Evolutionary conservation across 495 filamentous ascomycete species (phyloP).

Genomic region (Aspergillus ostianus): DNA sequence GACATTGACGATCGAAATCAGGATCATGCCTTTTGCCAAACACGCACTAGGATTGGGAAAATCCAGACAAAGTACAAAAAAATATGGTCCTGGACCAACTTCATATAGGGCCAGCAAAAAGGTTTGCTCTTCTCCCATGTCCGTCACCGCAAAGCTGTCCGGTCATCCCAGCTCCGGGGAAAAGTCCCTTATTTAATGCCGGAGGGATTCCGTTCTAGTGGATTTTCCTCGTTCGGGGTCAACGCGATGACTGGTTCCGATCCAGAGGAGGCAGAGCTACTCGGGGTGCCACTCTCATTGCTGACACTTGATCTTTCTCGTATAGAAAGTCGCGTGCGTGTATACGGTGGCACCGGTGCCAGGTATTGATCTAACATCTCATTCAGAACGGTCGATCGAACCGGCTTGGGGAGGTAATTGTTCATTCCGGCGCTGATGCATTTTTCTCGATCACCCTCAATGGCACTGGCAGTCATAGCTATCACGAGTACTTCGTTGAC

Average conservation of each 20-base stretch:
- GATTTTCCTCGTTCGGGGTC: conserved; percentile 29
- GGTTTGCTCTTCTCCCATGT: neutral
- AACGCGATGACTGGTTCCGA: conserved; percentile 25
- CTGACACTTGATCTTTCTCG: conserved; percentile 36
- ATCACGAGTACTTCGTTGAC: conserved; percentile 81
- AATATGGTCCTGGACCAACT: too few species aligned
- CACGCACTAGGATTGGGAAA: neutral
- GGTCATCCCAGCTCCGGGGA: conserved; percentile 1
- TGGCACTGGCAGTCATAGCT: conserved; percentile 90
- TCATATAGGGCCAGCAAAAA: too few species aligned
- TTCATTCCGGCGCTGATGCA: conserved; percentile 93
- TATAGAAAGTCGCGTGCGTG: conserved; percentile 39
- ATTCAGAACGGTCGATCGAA: conserved; percentile 69
- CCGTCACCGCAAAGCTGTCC: neutral
- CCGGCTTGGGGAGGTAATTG: conserved; percentile 91
- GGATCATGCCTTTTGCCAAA: neutral
- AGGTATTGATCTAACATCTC: conserved; percentile 72
- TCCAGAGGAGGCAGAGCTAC: conserved; percentile 35
- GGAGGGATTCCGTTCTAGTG: neutral
- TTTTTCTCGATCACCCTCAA: conserved; percentile 88
- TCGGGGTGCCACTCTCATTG: conserved; percentile 34
- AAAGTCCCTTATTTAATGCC: neutral
- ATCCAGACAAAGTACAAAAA: neutral
- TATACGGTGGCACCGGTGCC: conserved; percentile 48
- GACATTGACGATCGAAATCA: neutral